phyloP scores from a whole-genome alignment of 768 basidiomycete genomes.

The Floccularia luteovirens region DNA sequence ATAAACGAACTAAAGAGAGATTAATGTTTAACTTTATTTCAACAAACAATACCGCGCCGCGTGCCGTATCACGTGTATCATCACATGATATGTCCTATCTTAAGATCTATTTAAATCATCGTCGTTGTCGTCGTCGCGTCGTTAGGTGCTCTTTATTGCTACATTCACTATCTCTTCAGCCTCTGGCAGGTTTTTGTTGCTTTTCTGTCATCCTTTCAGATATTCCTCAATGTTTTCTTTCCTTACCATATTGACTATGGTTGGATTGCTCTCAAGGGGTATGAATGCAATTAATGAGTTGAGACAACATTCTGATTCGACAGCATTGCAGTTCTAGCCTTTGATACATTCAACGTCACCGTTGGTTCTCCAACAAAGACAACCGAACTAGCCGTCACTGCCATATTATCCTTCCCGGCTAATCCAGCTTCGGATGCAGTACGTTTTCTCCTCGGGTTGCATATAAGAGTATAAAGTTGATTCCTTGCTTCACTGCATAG shows the following conservation, averaged over 20 bases:
- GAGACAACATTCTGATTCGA: not conserved
- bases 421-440: not conserved
- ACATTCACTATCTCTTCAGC: not conserved
- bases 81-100: no score
- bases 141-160: no score
- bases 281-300: not conserved
- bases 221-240: not conserved
- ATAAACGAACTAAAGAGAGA: slow-evolving; percentile 2
- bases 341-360: not conserved
- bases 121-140: no score
- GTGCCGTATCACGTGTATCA: no score
- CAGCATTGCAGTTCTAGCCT: not conserved
- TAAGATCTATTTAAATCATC: no score
- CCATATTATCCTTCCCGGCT: not conserved
- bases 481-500: slow-evolving; percentile 16
- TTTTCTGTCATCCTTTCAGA: not conserved
- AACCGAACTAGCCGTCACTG: not conserved
- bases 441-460: not conserved
- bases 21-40: not conserved
- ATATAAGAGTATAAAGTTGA: no score
- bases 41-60: slow-evolving; percentile 1
- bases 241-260: not conserved
- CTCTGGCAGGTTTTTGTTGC: not conserved
- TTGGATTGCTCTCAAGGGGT: not conserved
- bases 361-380: not conserved